These are phyloP conservation scores for Fusarium sp. DNA, from an alignment of 2,329 filamentous ascomycete genomes.

Conservation along the genomic window DNA sequence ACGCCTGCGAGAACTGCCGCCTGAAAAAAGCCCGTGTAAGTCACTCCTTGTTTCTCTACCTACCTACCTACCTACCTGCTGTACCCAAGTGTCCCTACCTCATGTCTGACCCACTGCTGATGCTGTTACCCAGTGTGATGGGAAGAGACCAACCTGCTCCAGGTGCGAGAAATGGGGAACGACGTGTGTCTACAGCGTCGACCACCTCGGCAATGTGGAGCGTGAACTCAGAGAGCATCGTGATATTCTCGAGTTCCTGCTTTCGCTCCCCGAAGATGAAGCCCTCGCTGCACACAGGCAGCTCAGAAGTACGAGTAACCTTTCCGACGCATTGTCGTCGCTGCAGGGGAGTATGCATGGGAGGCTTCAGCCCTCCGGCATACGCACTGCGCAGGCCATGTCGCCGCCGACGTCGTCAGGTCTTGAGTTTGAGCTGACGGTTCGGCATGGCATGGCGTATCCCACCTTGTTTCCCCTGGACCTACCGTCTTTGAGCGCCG, in stretches of 20 bases:
- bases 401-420: conserved; percentile 24
- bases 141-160: conserved; percentile 18
- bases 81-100: background rate
- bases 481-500: background rate
- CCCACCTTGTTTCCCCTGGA: conserved; percentile 24
- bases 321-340: conserved; percentile 10
- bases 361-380: conserved; percentile 15
- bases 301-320: background rate
- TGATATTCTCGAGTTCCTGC: conserved; percentile 16
- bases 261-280: conserved; percentile 9
- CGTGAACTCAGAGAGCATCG: conserved; percentile 22
- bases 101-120: conserved; percentile 9
- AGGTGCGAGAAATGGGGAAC: conserved; percentile 21
- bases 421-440: conserved; percentile 35
- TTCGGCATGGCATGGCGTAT: conserved; percentile 26
- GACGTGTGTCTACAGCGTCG: conserved; percentile 12
- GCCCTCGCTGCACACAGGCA: conserved; percentile 6
- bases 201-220: conserved; percentile 20
- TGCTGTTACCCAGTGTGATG: conserved; percentile 16
- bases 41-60: background rate
- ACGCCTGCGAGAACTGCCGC: conserved; percentile 28
- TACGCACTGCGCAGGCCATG: conserved; percentile 9
- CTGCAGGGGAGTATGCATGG: conserved; percentile 24
- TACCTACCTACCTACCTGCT: background rate
- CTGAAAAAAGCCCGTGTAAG: conserved; percentile 30